Evolutionary conservation across 345 rosid species (phyloP).

Genomic region (Gynandropsis gynandra): DNA sequence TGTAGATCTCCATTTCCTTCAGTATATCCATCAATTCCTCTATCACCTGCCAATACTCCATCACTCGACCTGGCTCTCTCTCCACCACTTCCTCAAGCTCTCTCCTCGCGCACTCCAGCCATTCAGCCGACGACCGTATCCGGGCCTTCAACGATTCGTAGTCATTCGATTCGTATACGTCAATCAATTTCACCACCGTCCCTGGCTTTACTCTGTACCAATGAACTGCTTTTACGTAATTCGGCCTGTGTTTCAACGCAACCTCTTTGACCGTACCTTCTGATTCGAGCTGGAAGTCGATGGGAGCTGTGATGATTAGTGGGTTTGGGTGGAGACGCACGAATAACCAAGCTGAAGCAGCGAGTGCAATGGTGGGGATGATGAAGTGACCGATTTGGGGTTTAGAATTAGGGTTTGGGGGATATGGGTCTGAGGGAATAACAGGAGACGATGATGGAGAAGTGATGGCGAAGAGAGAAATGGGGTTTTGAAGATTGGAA

Average conservation of each 20-base stretch:
- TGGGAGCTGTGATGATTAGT: slow-evolving; percentile 20
- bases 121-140: slow-evolving; percentile 22
- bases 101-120: slow-evolving; percentile 23
- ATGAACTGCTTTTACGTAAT: slow-evolving; percentile 18
- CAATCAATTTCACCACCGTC: slow-evolving; percentile 15
- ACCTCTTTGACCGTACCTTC: slow-evolving; percentile 22
- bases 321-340: slow-evolving; percentile 21
- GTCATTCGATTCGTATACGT: slow-evolving; percentile 12
- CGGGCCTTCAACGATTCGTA: slow-evolving; percentile 25
- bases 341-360: slow-evolving; percentile 33
- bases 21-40: slow-evolving; percentile 26
- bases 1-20: slow-evolving; percentile 24
- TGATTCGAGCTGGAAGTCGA: not conserved
- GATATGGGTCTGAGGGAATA: slow-evolving; percentile 4
- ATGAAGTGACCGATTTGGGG: slow-evolving; percentile 23
- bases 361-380: slow-evolving; percentile 25
- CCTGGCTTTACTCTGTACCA: slow-evolving; percentile 19
- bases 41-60: slow-evolving; percentile 25
- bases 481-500: slow-evolving; percentile 24
- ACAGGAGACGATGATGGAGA: slow-evolving; percentile 18
- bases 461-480: slow-evolving; percentile 29
- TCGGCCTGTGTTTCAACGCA: slow-evolving; percentile 21
- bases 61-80: slow-evolving; percentile 27
- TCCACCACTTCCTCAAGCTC: slow-evolving; percentile 15
- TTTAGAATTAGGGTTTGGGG: not conserved